Evolutionary conservation across 2,329 filamentous ascomycete species (phyloP).

Genomic region (Alternaria alternata): DNA sequence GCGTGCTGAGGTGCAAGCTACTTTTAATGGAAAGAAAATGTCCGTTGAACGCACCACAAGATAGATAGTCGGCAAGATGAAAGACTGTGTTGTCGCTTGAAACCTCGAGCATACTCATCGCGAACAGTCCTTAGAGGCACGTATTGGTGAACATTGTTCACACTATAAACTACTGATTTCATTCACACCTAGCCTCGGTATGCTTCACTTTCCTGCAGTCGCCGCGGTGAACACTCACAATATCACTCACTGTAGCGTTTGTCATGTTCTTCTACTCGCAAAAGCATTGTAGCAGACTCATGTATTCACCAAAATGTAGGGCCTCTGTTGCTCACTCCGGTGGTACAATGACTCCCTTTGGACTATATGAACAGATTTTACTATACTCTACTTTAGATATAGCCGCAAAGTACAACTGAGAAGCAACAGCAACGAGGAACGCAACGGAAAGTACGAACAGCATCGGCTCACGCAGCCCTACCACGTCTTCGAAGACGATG

Average conservation of each 20-base stretch:
- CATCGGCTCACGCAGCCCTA: neutral
- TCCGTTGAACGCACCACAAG: neutral
- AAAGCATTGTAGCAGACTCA: neutral
- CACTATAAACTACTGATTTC: neutral
- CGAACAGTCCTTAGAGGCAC: neutral
- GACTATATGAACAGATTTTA: neutral
- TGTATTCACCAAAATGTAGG: neutral
- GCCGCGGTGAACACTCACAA: no score
- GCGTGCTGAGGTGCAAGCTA: neutral
- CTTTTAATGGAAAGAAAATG: neutral
- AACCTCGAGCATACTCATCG: neutral
- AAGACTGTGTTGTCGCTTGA: neutral
- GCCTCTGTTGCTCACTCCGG: neutral
- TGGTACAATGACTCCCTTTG: neutral
- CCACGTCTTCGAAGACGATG: neutral
- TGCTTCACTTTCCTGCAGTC: neutral
- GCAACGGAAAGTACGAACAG: neutral
- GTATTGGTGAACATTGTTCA: neutral
- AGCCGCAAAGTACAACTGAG: neutral
- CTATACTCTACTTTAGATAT: neutral
- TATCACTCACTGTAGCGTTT: neutral
- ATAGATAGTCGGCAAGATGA: neutral
- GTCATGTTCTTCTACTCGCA: neutral
- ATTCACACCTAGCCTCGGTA: neutral
- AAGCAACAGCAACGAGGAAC: neutral